Conservation (phyloP, 2,329 filamentous ascomycete genomes). For the Sarocladium oryzae region DNA sequence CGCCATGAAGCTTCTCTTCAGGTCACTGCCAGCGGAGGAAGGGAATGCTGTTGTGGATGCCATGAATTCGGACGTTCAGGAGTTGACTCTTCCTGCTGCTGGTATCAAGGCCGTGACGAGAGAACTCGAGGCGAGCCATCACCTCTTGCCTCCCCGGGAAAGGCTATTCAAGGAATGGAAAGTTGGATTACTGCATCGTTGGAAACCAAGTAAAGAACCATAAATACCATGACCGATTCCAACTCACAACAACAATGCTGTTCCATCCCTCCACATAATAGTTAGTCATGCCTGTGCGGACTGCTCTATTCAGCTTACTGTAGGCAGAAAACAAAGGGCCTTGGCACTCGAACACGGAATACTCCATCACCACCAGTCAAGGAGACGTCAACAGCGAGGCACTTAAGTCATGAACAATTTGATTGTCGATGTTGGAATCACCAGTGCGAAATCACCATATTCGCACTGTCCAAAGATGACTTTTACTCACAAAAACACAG, state of each 20-base stretch:
- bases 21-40: conserved; percentile 32
- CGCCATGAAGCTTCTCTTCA: conserved; percentile 50
- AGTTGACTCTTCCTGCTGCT: conserved; percentile 46
- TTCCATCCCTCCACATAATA: too few species aligned
- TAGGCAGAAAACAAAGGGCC: too few species aligned
- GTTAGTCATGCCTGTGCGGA: too few species aligned
- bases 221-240: neutral
- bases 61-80: conserved; percentile 51
- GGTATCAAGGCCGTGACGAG: conserved; percentile 39
- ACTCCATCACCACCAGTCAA: too few species aligned
- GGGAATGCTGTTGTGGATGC: conserved; percentile 44
- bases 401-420: too few species aligned
- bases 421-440: too few species aligned
- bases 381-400: too few species aligned
- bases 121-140: conserved; percentile 41
- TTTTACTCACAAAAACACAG: neutral
- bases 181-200: conserved; percentile 53
- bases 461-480: neutral
- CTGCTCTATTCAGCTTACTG: too few species aligned
- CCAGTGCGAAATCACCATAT: neutral
- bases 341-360: too few species aligned
- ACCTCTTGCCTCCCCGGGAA: conserved; percentile 47
- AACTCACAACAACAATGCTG: too few species aligned
- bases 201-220: conserved; percentile 16
- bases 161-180: conserved; percentile 59